phyloP scores from a whole-genome alignment of 176 grass and related monocot genomes.

The Musa schizocarpa region DNA sequence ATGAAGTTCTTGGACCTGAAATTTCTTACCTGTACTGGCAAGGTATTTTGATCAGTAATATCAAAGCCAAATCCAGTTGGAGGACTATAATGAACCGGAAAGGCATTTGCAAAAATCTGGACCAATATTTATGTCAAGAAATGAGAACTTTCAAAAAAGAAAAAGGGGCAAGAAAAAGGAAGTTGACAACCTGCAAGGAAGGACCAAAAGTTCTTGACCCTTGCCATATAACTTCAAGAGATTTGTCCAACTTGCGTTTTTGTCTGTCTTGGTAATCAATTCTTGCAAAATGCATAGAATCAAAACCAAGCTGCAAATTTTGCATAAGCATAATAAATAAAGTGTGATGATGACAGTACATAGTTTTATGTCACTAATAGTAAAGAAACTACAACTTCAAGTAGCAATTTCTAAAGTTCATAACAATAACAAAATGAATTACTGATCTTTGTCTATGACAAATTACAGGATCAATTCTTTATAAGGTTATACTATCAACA shows the following conservation, averaged over 20 bases:
- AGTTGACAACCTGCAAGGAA: slow-evolving; percentile 60
- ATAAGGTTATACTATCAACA: too few species aligned
- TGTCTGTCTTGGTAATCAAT: slow-evolving; percentile 94
- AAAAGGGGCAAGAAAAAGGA: slow-evolving; percentile 4
- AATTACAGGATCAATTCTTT: too few species aligned
- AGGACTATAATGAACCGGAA: slow-evolving; percentile 90
- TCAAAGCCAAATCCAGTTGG: slow-evolving; percentile 82
- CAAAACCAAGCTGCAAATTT: slow-evolving; percentile 57
- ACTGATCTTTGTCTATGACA: too few species aligned
- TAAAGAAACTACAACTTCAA: slow-evolving; percentile 3
- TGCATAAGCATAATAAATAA: too few species aligned
- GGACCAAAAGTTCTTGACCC: slow-evolving; percentile 81
- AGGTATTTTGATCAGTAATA: slow-evolving; percentile 33
- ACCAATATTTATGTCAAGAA: slow-evolving; percentile 1
- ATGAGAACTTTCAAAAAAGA: background rate
- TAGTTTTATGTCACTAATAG: background rate
- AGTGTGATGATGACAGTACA: background rate
- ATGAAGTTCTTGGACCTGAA: slow-evolving; percentile 7
- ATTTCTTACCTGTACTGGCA: slow-evolving; percentile 72
- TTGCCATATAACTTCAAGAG: slow-evolving; percentile 81
- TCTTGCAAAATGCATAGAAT: slow-evolving; percentile 86
- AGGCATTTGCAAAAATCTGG: slow-evolving; percentile 88
- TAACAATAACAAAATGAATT: background rate
- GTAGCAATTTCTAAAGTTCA: background rate
- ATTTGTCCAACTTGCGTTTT: slow-evolving; percentile 57